A percentile compares a stretch with the other conserved stretches of the same genome.
Conservation (phyloP, 345 rosid species). For the Euphorbia pulcherrima region DNA sequence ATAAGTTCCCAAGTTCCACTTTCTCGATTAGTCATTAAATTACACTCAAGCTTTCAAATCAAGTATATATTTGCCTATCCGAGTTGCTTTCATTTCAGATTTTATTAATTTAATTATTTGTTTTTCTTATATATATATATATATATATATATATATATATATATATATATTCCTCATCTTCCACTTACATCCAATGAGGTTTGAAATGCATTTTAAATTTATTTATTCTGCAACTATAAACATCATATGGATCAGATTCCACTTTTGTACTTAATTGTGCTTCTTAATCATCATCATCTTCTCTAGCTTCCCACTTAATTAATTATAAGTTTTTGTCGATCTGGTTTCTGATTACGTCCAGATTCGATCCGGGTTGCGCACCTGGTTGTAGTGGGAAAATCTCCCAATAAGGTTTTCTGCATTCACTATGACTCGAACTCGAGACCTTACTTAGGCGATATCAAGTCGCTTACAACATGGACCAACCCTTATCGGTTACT, state of each 20-base stretch:
- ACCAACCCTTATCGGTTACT: no score
- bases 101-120: background rate
- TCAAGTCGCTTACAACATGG: no score
- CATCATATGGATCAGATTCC: constrained; percentile 14
- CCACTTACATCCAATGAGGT: constrained; percentile 22
- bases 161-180: constrained; percentile 12
- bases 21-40: background rate
- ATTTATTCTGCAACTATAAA: constrained; percentile 13
- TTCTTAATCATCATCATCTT: constrained; percentile 2
- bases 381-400: no score
- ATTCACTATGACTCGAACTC: no score
- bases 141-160: background rate
- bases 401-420: no score
- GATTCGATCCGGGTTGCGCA: no score
- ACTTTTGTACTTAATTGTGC: constrained; percentile 12
- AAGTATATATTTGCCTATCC: background rate
- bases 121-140: background rate
- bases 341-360: no score
- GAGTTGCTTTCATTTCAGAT: background rate
- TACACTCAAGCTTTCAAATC: background rate
- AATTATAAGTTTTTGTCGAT: background rate
- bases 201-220: constrained; percentile 12
- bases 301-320: background rate
- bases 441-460: no score
- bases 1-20: constrained; percentile 4